A percentile compares a stretch with the other conserved stretches of the same genome.
phyloP scores from a whole-genome alignment of 2,329 filamentous ascomycete species.

The Diplodia scrobiculata region DNA sequence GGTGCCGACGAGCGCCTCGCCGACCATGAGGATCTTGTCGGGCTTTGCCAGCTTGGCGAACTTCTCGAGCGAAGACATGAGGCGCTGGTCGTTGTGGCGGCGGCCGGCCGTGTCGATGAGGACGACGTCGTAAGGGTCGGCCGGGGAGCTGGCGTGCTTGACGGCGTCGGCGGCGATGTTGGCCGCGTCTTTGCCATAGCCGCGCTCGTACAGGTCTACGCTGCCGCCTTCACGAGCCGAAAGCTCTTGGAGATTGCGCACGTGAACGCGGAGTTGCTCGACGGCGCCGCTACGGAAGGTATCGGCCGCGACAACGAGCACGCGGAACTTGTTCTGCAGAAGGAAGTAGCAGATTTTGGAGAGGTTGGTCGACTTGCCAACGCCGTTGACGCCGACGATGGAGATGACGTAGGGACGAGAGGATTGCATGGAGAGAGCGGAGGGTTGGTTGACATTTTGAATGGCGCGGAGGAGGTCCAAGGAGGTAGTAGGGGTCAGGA shows the following conservation, averaged over 20 bases:
- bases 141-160: conserved; percentile 62
- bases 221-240: conserved; percentile 74
- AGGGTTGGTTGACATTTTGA: conserved; percentile 65
- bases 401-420: conserved; percentile 92
- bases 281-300: conserved; percentile 97
- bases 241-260: conserved; percentile 88
- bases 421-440: conserved; percentile 63
- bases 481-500: conserved; percentile 92
- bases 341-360: conserved; percentile 98
- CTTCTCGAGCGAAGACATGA: conserved; percentile 97
- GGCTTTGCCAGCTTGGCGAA: conserved; percentile 95
- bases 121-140: conserved; percentile 83
- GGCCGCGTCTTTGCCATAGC: conserved; percentile 96
- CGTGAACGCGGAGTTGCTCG: conserved; percentile 93
- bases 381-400: conserved; percentile 96
- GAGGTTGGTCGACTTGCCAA: conserved; percentile 96
- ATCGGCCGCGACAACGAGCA: conserved; percentile 90
- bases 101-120: conserved; percentile 95
- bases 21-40: conserved; percentile 98
- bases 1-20: conserved; percentile 87
- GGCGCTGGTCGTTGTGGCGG: conserved; percentile 88
- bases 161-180: conserved; percentile 94
- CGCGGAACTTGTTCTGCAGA: conserved; percentile 93
- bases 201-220: conserved; percentile 93
- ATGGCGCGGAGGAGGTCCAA: conserved; percentile 94